Evolutionary conservation across 768 basidiomycete genomes (phyloP), one percentile per base, ranked within the genome.

Genomic region (Trametes cinnabarina): DNA sequence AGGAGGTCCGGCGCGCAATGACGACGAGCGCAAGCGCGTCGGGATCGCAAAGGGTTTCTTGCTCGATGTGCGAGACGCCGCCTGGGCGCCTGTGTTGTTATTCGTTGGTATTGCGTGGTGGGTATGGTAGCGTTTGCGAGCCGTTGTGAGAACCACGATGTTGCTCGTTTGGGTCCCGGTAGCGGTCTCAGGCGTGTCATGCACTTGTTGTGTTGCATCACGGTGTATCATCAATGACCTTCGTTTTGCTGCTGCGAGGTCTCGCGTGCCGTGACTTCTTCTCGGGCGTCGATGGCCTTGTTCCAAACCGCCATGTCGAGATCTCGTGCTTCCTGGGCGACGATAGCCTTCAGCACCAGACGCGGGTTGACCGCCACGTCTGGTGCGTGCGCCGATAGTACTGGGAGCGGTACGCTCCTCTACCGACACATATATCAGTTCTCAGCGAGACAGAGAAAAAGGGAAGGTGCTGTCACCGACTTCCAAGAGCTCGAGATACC

Each of bases 291-390:
- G 32, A 76, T 72, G 0, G 66, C 74, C 25, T 32, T 41, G 44
- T 75, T 75, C 80, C 82, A 85, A 35, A 78, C 49, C 20, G 65
- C 63, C 54, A 83, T 66, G 60, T 80, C 77, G 62, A 87, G 69
- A 60, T 82, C 83, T 26, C 70, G 69, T 23, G 76, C 73, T 6
- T 76, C 75, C 14, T 76, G 73, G 15, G 84, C 73, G 28, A 84
- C 67, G 39, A 87, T 70, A 5, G 85, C 86, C 17, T 78, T 79
- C 53, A 88, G 58, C 2, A 86, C 76, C 20, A 86, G 60, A 23
- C 65, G 69, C 8, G 76, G 69, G 61, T 81, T 72, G 39, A 82
- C 71, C n/a, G 67, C 65, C 32, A 57, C 56, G 17, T 35, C 26
- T 19, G 55, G 64, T 2, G 64, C 64, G 35, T 62, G 58, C 22